phyloP scores from a whole-genome alignment of 2,329 filamentous ascomycete genomes.

The Aspergillus hiratsukae region DNA sequence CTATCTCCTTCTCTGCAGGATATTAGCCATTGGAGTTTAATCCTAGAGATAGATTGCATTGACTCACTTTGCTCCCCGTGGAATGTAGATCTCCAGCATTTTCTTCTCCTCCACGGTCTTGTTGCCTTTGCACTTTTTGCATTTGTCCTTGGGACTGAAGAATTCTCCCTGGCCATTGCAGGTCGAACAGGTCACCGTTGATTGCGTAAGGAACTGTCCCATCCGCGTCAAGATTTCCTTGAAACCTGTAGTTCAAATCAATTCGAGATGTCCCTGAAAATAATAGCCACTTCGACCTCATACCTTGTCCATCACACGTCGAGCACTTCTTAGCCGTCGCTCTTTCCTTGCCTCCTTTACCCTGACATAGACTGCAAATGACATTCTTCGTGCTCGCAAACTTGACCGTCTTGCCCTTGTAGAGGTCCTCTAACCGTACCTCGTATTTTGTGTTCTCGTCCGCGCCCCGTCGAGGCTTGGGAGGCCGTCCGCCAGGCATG shows the following conservation, averaged over 20 bases:
- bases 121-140: constrained; percentile 97
- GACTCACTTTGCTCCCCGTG: constrained; percentile 66
- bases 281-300: constrained; percentile 4
- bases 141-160: constrained; percentile 94
- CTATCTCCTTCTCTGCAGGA: constrained; percentile 65
- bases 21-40: neutral
- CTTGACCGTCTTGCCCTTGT: constrained; percentile 97
- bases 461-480: constrained; percentile 58
- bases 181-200: constrained; percentile 72
- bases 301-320: constrained; percentile 74
- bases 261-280: neutral
- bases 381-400: constrained; percentile 95
- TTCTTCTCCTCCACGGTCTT: constrained; percentile 84
- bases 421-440: constrained; percentile 87
- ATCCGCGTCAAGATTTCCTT: constrained; percentile 76
- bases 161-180: constrained; percentile 82
- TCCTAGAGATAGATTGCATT: neutral
- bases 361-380: constrained; percentile 81
- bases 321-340: constrained; percentile 79
- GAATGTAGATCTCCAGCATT: constrained; percentile 93
- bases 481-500: constrained; percentile 29
- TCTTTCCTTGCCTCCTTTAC: constrained; percentile 85
- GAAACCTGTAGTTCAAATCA: constrained; percentile 45
- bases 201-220: constrained; percentile 78
- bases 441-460: constrained; percentile 90